Evolutionary conservation across 2,329 filamentous ascomycete species (phyloP), one percentile per base, ranked within the genome.

Genomic region (Dryadomyces quercivorus): DNA sequence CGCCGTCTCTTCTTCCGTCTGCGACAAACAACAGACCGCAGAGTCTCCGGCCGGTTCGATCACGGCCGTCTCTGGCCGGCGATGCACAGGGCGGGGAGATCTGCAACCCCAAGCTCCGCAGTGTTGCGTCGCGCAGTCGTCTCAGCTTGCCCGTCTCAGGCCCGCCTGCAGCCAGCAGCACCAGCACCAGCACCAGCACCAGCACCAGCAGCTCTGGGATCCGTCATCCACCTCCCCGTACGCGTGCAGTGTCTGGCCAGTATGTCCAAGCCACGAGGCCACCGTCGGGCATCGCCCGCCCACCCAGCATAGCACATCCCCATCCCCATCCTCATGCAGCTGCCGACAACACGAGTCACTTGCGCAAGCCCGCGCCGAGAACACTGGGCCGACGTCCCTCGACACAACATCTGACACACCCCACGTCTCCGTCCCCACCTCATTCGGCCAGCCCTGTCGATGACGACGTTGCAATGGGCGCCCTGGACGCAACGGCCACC

Each of bases 51-150:
- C 48, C 49, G 4, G 36, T 38, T 2, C 34, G 26, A 1, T 55
- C 53, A 18, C 18, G 48, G 2, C 26, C 18, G 3, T 47, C 22
- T 20, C 49, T 55, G 21, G 21, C 53, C 2, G 48, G 40, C 8
- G 40, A 49, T 12, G 26, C 6, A 18, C n/a, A 18, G 6, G 59
- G 50, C 54, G 45, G 62, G 61, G 67, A 70, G 31, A 58, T 72
- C 46, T 67, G 67, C 56, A 69, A 67, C 48, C 69, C 72, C 16
- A 70, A 70, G 53, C 64, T 75, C 13, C 69, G 72, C 34, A 57
- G 68, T 26, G 63, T 69, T n/a, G 53, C 68, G 48, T 73, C 74
- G 3, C 66, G 70, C 53, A 68, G 69, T 56, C 70, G 66, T 57
- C 63, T 73, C 40, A 65, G 58, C 18, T 36, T 45, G 12, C 64